These are phyloP conservation scores for Euphrasia arctica DNA, from an alignment of 305 asterid genomes.

Conservation along the genomic window DNA sequence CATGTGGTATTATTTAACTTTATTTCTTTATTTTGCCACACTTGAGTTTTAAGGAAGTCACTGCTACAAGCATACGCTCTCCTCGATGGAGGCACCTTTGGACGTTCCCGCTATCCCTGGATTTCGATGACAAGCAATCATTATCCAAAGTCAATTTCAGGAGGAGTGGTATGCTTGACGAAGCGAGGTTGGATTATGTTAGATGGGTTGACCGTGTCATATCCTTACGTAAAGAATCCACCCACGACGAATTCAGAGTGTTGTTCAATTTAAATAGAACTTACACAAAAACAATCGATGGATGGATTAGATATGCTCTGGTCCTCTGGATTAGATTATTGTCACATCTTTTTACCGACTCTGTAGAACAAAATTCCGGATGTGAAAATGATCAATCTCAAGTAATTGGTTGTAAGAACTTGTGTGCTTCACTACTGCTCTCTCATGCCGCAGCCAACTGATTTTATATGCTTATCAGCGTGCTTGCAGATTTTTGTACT, in stretches of 20 bases:
- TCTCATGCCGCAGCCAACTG: not conserved
- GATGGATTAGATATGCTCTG: slow-evolving; percentile 20
- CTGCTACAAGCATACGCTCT: not conserved
- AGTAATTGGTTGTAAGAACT: slow-evolving; percentile 1
- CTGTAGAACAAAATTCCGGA: not conserved
- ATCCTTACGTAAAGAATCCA: not conserved
- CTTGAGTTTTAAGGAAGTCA: not conserved
- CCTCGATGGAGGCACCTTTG: slow-evolving; percentile 10
- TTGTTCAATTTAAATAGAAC: not conserved
- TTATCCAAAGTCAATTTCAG: not conserved
- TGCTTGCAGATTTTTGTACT: slow-evolving; percentile 9
- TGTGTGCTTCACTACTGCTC: not conserved
- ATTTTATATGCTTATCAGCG: slow-evolving; percentile 6
- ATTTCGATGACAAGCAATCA: not conserved
- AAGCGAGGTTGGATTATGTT: not conserved
- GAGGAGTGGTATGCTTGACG: not conserved
- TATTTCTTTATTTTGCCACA: not conserved
- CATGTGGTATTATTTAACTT: no score
- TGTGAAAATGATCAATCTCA: slow-evolving; percentile 14
- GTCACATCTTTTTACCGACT: not conserved
- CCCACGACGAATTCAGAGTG: slow-evolving; percentile 10
- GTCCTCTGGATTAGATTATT: not conserved
- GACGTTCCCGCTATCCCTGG: not conserved
- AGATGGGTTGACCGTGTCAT: slow-evolving; percentile 1
- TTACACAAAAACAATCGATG: not conserved